A percentile compares a stretch with the other conserved stretches of the same genome.
phyloP scores from a whole-genome alignment of 148 eudicot species.

The Fagopyrum tataricum region DNA sequence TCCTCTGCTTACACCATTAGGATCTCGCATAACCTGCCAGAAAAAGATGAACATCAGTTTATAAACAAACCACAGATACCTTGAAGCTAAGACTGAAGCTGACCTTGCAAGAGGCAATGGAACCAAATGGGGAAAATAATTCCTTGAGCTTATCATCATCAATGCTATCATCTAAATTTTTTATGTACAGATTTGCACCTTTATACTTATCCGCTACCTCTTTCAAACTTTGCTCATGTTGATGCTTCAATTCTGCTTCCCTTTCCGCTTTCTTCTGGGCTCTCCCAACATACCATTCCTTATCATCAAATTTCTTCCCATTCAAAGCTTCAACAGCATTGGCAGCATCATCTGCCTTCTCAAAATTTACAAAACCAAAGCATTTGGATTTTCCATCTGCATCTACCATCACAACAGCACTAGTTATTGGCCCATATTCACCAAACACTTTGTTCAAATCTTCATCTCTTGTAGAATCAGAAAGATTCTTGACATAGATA shows the following conservation, averaged over 20 bases:
- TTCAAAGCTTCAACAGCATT: slow-evolving; percentile 67
- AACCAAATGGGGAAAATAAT: slow-evolving; percentile 61
- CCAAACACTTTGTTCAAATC: slow-evolving; percentile 51
- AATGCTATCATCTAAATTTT: slow-evolving; percentile 81
- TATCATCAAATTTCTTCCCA: slow-evolving; percentile 62
- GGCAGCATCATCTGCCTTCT: slow-evolving; percentile 76
- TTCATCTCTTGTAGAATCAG: slow-evolving; percentile 66
- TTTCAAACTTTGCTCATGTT: slow-evolving; percentile 61
- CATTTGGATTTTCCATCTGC: slow-evolving; percentile 75
- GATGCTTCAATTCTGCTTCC: slow-evolving; percentile 58
- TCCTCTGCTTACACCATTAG: slow-evolving; percentile 76
- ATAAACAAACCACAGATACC: background rate
- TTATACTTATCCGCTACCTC: slow-evolving; percentile 69
- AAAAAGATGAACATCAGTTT: slow-evolving; percentile 12
- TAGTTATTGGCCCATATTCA: slow-evolving; percentile 67
- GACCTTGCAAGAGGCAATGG: slow-evolving; percentile 87
- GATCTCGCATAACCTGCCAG: slow-evolving; percentile 77
- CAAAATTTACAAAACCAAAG: slow-evolving; percentile 91
- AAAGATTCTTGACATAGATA: slow-evolving; percentile 76
- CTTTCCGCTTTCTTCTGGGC: slow-evolving; percentile 91
- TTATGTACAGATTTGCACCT: slow-evolving; percentile 68
- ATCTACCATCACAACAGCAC: slow-evolving; percentile 80
- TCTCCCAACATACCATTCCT: slow-evolving; percentile 91
- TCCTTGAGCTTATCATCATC: slow-evolving; percentile 83
- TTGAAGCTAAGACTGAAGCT: slow-evolving; percentile 7